Conservation (phyloP, 2,329 filamentous ascomycete species). For the Talaromyces sp. region DNA sequence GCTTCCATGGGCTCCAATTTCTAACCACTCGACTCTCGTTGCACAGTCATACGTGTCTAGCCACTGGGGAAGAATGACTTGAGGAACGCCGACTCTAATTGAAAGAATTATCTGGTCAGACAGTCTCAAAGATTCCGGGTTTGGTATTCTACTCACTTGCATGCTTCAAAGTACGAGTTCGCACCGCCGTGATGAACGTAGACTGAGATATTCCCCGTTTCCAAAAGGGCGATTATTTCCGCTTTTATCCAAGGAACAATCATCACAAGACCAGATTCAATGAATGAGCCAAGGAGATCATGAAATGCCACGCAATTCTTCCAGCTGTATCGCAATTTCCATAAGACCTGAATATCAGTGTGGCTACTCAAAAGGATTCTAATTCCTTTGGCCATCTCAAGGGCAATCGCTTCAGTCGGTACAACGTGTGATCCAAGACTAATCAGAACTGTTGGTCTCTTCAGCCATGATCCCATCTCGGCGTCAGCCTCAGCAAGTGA, state of each 20-base stretch:
- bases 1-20: conserved; percentile 47
- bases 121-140: neutral
- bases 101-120: neutral
- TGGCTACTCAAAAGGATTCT: conserved; percentile 40
- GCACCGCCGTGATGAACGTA: conserved; percentile 54
- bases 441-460: conserved; percentile 50
- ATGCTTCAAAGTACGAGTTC: conserved; percentile 52
- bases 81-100: conserved; percentile 48
- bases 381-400: conserved; percentile 43
- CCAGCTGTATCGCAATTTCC: conserved; percentile 40
- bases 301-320: conserved; percentile 13
- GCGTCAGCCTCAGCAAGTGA: conserved; percentile 44
- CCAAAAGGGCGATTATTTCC: conserved; percentile 32
- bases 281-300: conserved; percentile 12
- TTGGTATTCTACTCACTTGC: conserved; percentile 37
- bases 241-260: conserved; percentile 22
- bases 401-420: conserved; percentile 29
- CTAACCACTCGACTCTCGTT: conserved; percentile 45
- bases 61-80: conserved; percentile 53
- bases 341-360: conserved; percentile 44
- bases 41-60: conserved; percentile 52
- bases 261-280: conserved; percentile 14
- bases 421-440: conserved; percentile 51
- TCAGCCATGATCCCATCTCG: conserved; percentile 49
- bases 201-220: conserved; percentile 43